Base-by-base conservation (phyloP, 177 flowering plant species). In the Vitis hybrid region DNA sequence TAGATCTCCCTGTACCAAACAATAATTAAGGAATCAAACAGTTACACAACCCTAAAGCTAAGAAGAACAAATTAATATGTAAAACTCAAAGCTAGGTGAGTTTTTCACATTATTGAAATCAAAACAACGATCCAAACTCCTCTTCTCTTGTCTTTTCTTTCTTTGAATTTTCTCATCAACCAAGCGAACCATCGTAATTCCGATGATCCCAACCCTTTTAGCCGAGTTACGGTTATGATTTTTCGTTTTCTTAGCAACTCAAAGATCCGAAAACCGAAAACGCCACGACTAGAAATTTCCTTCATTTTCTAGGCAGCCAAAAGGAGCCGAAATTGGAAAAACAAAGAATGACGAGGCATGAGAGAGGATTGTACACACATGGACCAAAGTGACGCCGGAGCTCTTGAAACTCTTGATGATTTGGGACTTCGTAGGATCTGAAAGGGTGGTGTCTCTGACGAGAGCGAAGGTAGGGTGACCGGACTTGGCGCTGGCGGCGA, bases 1-100 rank as follows among this genome's bases (percentile, higher is more conserved):
- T 3, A 81, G n/a, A 70, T 81, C 84, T 18, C 86, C 86, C 83
- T 81, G 56, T 49, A 21, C 12, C 60, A 48, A 76, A 54, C 15
- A 64, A 71, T 3, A 48, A 24, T 10, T 14, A 21, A 21, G 16
- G 3, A 63, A 27, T 21, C 24, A 59, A n/a, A 24, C n/a, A 11
- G 19, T 16, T 24, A 24, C 35, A 6, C 2, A 55, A 15, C 7
- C 54, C 24, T 32, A 15, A 64, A 19, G 57, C 24, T 21, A 35
- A 35, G 8, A 35, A 35, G 46, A 35, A 35, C 8, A 0, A 35
- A 35, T 35, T 35, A 35, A 35, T 35, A 35, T 35, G 46, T 35
- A 35, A 35, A 35, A 35, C 46, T 18, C 27, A 57, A 7, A 57
- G 10, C 27, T 57, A 35, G 46, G 46, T 7, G 12, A 6, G 8